Percentiles rank a stretch among this genome's conserved stretches.
Evolutionary conservation across 352 stramenopile species (phyloP).

Genomic region (Phytophthora cactorum): DNA sequence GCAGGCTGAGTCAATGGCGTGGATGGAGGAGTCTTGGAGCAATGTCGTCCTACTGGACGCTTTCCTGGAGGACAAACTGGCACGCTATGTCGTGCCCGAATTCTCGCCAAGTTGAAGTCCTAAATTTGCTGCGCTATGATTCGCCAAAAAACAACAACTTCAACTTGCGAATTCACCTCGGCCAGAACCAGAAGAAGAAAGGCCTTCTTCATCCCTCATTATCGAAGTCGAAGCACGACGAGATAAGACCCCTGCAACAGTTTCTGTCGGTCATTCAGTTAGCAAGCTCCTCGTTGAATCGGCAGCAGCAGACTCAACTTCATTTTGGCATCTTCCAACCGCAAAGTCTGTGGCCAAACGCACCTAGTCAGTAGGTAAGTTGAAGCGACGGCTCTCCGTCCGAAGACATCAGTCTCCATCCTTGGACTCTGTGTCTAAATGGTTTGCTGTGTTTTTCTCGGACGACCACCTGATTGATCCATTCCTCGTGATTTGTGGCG

Average conservation of each 20-base stretch:
- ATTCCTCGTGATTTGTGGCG: conserved; percentile 34
- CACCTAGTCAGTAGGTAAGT: conserved; percentile 24
- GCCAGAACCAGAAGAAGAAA: conserved; percentile 42
- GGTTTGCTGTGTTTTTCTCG: conserved; percentile 16
- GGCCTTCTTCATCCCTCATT: conserved; percentile 29
- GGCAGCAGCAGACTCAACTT: conserved; percentile 6
- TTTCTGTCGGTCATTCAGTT: conserved; percentile 10
- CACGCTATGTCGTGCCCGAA: conserved; percentile 1
- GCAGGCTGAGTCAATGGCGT: conserved; percentile 6
- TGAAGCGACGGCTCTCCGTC: conserved; percentile 17
- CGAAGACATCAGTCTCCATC: conserved; percentile 9
- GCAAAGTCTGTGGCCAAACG: not conserved
- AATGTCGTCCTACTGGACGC: conserved; percentile 8
- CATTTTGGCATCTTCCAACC: conserved; percentile 23
- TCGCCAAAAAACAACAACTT: conserved; percentile 43
- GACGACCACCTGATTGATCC: conserved; percentile 36
- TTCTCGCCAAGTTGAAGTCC: conserved; percentile 41
- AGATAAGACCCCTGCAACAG: conserved; percentile 20
- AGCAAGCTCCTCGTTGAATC: not conserved
- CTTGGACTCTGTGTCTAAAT: conserved; percentile 9
- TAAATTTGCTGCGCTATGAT: conserved; percentile 4
- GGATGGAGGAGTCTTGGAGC: no score
- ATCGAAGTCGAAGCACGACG: conserved; percentile 22
- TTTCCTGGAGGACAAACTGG: conserved; percentile 2
- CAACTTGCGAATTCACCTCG: conserved; percentile 23